Percentiles rank a stretch among this genome's conserved stretches.
Conservation (phyloP, 2,329 filamentous ascomycete species). For the Sporothrix globosa region DNA sequence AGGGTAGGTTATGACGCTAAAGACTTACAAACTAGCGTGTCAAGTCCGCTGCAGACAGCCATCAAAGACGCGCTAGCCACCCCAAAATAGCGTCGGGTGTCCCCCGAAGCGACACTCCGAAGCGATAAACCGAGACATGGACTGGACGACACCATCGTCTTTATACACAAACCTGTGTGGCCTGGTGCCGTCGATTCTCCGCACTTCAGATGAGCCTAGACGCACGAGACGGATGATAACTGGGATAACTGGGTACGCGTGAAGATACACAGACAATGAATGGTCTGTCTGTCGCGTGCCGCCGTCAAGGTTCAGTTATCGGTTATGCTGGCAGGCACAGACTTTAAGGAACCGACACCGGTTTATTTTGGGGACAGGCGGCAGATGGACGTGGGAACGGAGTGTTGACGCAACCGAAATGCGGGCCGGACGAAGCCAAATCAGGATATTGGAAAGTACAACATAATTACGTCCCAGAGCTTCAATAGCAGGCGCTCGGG, state of each 20-base stretch:
- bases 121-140: background rate
- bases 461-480: no score
- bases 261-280: background rate
- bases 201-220: background rate
- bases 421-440: no score
- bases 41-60: background rate
- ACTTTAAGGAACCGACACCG: background rate
- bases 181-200: background rate
- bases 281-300: background rate
- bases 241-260: background rate
- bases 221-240: background rate
- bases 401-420: constrained; percentile 1
- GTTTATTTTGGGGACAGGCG: constrained; percentile 1
- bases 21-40: background rate
- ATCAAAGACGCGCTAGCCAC: background rate
- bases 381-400: background rate
- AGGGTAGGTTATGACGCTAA: background rate
- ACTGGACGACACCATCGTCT: no score
- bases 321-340: background rate
- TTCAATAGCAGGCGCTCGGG: no score
- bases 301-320: no score
- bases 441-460: no score
- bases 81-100: background rate
- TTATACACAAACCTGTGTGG: no score
- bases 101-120: constrained; percentile 6